phyloP scores from a whole-genome alignment of 495 filamentous ascomycete genomes.

The Penicillium canariense region DNA sequence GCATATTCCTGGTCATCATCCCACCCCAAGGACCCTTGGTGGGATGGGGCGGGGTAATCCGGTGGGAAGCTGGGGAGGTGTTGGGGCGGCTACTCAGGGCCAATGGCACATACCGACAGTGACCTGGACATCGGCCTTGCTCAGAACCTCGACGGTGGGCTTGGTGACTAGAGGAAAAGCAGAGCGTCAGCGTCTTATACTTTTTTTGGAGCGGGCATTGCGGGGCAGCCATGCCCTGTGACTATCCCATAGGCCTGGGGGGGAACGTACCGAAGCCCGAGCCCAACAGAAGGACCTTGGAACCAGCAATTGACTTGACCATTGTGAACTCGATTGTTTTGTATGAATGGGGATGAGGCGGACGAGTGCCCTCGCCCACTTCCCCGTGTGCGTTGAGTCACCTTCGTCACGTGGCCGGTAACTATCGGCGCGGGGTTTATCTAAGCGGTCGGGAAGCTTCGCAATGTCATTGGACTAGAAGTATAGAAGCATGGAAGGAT shows the following conservation, averaged over 20 bases:
- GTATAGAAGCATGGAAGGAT: neutral
- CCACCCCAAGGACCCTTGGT: neutral
- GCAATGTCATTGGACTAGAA: neutral
- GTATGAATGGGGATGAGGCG: conserved; percentile 12
- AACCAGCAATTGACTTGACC: conserved; percentile 40
- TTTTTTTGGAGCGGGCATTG: conserved; percentile 16
- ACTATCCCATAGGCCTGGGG: neutral
- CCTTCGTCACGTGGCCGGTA: conserved; percentile 26
- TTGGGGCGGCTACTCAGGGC: neutral
- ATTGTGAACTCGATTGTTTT: conserved; percentile 30
- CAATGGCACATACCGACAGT: conserved; percentile 66
- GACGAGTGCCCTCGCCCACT: conserved; percentile 1
- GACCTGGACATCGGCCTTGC: conserved; percentile 71
- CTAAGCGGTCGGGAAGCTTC: conserved; percentile 7
- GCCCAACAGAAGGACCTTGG: conserved; percentile 69
- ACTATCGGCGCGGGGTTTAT: conserved; percentile 27
- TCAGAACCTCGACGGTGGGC: conserved; percentile 76
- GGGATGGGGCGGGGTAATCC: conserved; percentile 10
- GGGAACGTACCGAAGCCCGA: conserved; percentile 61
- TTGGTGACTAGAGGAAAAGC: conserved; percentile 53
- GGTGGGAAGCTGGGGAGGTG: neutral
- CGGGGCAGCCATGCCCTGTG: conserved; percentile 27
- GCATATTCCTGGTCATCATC: neutral
- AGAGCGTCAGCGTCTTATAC: conserved; percentile 9
- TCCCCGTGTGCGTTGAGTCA: conserved; percentile 22